Conservation (phyloP, 257 asterid species). For the Solanum piurae region DNA sequence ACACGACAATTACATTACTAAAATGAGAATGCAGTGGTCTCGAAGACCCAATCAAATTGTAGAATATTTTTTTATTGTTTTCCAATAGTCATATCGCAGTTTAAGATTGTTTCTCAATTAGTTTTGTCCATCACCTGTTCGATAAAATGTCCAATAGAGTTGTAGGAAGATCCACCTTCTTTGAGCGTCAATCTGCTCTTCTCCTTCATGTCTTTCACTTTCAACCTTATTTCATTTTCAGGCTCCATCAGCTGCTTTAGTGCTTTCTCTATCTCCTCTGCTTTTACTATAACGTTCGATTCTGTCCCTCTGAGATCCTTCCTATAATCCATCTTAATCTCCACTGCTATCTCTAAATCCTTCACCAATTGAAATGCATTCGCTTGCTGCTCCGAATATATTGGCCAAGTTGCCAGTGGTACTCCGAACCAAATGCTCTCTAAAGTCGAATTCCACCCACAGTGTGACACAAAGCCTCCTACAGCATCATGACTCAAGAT, state of each 20-base stretch:
- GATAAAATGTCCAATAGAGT: not conserved
- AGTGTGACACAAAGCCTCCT: conserved; percentile 16
- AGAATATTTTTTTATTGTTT: not conserved
- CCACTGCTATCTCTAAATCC: conserved; percentile 17
- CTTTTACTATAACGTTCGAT: not conserved
- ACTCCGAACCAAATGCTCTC: conserved; percentile 18
- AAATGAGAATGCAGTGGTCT: not conserved
- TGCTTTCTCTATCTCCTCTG: conserved; percentile 4
- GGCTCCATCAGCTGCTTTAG: conserved; percentile 10
- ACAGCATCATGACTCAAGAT: conserved; percentile 2
- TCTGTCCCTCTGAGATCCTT: not conserved
- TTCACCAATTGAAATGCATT: conserved; percentile 18
- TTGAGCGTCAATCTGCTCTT: not conserved
- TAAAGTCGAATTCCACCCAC: conserved; percentile 14
- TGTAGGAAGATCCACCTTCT: conserved; percentile 7
- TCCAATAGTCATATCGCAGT: not conserved
- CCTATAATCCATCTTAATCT: conserved; percentile 15
- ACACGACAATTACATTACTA: not conserved
- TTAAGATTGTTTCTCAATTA: not conserved
- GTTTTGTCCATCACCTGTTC: not conserved
- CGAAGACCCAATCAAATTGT: not conserved
- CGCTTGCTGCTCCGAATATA: conserved; percentile 21
- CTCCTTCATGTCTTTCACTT: not conserved
- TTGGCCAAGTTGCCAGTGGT: conserved; percentile 17
- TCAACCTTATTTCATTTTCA: conserved; percentile 19